Base-by-base conservation (phyloP, 2,329 filamentous ascomycete genomes). In the Aspergillus fumigatus region DNA sequence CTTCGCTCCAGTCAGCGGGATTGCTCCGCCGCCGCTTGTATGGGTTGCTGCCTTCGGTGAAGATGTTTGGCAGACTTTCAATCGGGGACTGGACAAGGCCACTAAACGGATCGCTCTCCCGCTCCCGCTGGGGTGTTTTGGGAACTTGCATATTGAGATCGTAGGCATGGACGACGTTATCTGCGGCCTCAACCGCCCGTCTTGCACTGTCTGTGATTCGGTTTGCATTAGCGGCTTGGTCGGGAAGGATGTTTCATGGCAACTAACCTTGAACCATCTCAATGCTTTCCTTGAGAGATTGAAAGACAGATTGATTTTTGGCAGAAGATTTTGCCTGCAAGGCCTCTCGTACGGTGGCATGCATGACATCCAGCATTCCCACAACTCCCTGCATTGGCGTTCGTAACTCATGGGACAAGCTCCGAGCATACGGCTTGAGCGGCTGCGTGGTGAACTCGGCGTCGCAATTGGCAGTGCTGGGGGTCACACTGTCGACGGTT, bases 321-420 rank as follows among this genome's bases (percentile, higher is more conserved):
- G 79, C 67, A 57, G 83, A 80, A 9, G 74, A 71, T 58, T 83
- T 79, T 40, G 76, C 79, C 59, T 83, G 80, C 7, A 85, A 80
- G 19, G 84, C 84, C 67, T 89, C 87, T 56, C 87, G 80, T 2
- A 89, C 84, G 2, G 85, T 88, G 3, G 86, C 84, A 72, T 89
- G 85, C 85, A 90, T 89, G 58, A 90, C 85, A 72, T 90, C 87
- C 47, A 90, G 74, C 87, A 89, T 89, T 6, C 87, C 87, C 14
- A 90, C 86, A 6, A 90, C 85, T 45, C 87, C 87, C 70, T 90
- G 87, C 86, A 90, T 89, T 1, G 87, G 87, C 3, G 87, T 90
- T 59, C 87, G 79, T 49, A 90, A 71, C 67, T 90, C 87, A 62
- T 90, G 87, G 0, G 87, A 90, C 32, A 90, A 73, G 65, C 84